Percentiles rank a stretch among this genome's conserved stretches.
These are phyloP conservation scores for Eucalyptus polyanthemos DNA, from an alignment of 345 rosid genomes.

Conservation along the genomic window DNA sequence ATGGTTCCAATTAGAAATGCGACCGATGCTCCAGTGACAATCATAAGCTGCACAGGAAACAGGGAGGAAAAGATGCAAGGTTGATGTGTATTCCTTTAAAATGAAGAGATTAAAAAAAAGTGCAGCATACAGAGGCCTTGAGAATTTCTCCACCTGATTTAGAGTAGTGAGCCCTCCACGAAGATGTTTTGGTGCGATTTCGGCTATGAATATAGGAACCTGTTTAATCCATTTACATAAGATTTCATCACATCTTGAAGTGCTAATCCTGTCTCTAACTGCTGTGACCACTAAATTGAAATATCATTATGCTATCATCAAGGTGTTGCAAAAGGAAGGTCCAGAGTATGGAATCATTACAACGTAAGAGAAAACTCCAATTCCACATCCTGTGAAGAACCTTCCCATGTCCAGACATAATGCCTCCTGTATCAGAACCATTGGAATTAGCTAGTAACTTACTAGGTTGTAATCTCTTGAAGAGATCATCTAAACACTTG, in stretches of 20 bases:
- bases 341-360: slow-evolving; percentile 15
- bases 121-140: neutral
- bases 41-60: slow-evolving; percentile 48
- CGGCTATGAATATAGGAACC: slow-evolving; percentile 87
- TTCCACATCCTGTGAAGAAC: slow-evolving; percentile 75
- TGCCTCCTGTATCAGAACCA: slow-evolving; percentile 29
- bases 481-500: neutral
- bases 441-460: neutral
- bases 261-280: neutral
- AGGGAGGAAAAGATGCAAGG: neutral
- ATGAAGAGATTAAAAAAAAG: neutral
- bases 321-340: neutral
- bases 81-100: neutral
- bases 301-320: neutral
- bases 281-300: neutral
- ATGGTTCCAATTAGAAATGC: slow-evolving; percentile 59
- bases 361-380: slow-evolving; percentile 89
- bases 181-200: slow-evolving; percentile 85
- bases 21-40: slow-evolving; percentile 54
- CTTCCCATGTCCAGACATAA: slow-evolving; percentile 69
- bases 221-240: neutral
- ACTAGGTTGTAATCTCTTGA: neutral
- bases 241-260: neutral
- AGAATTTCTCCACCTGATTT: slow-evolving; percentile 35
- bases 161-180: slow-evolving; percentile 83